Conservation (phyloP, 169 alveolate genomes). For the Babesia divergens region DNA sequence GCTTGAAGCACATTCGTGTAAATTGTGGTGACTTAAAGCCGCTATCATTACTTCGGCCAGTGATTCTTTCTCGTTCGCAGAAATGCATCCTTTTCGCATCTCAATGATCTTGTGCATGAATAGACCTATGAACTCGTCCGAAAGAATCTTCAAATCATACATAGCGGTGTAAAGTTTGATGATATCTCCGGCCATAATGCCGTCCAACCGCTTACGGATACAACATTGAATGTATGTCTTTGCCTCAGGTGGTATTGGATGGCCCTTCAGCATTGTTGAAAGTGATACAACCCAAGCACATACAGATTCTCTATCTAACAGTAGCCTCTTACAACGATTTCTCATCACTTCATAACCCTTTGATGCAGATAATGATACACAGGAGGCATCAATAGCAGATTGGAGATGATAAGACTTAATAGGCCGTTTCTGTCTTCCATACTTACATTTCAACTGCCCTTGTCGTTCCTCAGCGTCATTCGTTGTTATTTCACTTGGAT, state of each 20-base stretch:
- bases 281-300: neutral
- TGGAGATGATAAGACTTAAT: too few species aligned
- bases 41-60: neutral
- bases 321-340: too few species aligned
- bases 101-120: neutral
- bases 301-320: neutral
- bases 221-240: neutral
- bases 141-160: neutral
- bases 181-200: neutral
- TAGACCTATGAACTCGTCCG: neutral
- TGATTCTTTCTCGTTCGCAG: neutral
- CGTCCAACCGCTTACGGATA: neutral
- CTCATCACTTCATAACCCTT: too few species aligned
- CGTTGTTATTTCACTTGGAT: neutral
- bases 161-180: neutral
- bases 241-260: neutral
- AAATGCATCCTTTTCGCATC: neutral
- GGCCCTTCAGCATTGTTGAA: neutral
- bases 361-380: too few species aligned
- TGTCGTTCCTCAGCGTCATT: neutral
- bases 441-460: neutral
- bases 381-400: too few species aligned
- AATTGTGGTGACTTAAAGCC: too few species aligned
- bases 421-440: neutral
- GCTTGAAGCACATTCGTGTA: too few species aligned